Conservation (phyloP, 2,329 filamentous ascomycete species). For the Pestalotiopsis sp. region DNA sequence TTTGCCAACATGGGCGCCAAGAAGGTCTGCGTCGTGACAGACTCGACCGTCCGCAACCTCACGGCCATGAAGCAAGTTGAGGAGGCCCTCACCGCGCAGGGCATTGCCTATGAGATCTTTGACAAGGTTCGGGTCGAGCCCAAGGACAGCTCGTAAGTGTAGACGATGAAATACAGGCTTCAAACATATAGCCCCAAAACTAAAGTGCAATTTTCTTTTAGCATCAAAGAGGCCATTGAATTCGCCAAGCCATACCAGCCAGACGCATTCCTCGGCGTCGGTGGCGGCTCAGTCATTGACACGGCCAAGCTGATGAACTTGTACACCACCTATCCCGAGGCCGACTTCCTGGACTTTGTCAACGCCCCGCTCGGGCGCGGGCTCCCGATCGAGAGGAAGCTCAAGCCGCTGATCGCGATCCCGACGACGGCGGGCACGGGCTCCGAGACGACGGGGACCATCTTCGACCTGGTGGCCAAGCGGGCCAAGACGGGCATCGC, state of each 20-base stretch:
- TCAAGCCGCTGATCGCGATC: constrained; percentile 78
- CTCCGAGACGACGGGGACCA: constrained; percentile 95
- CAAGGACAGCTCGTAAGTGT: constrained; percentile 82
- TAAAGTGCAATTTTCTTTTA: constrained; percentile 31
- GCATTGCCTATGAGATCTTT: constrained; percentile 79
- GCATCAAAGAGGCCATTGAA: constrained; percentile 85
- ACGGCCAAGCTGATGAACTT: constrained; percentile 99
- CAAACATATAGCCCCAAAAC: not conserved
- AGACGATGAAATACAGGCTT: not conserved
- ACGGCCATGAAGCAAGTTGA: constrained; percentile 88
- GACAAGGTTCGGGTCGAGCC: constrained; percentile 84
- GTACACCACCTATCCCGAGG: constrained; percentile 87
- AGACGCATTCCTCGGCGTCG: constrained; percentile 92
- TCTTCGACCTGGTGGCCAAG: constrained; percentile 90
- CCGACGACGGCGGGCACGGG: constrained; percentile 87
- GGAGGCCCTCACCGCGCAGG: constrained; percentile 76
- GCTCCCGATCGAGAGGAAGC: constrained; percentile 67
- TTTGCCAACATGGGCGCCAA: constrained; percentile 87
- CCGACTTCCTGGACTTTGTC: constrained; percentile 95
- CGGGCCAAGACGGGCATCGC: constrained; percentile 95
- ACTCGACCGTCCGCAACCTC: constrained; percentile 77
- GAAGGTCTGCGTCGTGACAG: constrained; percentile 90
- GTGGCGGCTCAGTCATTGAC: constrained; percentile 92
- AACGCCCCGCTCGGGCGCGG: constrained; percentile 92
- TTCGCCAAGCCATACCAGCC: constrained; percentile 80